Evolutionary conservation across 768 basidiomycete genomes (phyloP), one percentile per base, ranked within the genome.

Genomic region (Crepidotus variabilis): DNA sequence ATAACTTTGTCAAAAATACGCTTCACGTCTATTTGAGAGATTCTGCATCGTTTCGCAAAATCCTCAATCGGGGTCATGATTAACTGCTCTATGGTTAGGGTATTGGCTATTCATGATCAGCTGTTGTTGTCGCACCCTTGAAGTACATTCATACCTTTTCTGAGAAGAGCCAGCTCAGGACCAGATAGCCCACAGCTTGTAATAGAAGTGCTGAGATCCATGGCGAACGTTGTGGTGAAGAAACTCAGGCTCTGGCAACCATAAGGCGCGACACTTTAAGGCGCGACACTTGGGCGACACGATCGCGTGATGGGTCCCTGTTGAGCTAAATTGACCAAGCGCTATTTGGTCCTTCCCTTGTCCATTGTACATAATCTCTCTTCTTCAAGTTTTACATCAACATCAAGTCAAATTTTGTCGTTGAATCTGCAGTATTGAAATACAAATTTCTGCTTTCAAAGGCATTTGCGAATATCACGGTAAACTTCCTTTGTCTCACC

Each of bases 21-120:
- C 58, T 78, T 75, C 14, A 80, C 78, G 36, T 86, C 82, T 20
- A 72, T 61, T 4, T 73, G 74, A 10, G 82, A 69, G 14, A 83
- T 72, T 62, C 69, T 80, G 65, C 87, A 85, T 62, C 75, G 78
- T 51, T 77, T 79, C 1, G 84, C 79, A 39, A 88, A 66, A 36
- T 86, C 85, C 59, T 74, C 72, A 5, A 77, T 68, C 0, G 78
- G 65, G 6, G 69, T 70, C 39, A 87, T 63, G 16, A 89, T 60
- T 24, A 88, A 65, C 52, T 88, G 84, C 28, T 72, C 65, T 8
- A 78, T 53, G 28, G 75, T 76, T 50, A 61, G 67, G 57, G 86
- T 68, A 56, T 78, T 78, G 49, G 80, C 86, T 87, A 43, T 45
- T 28, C 32, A 47, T 24, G 53, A 56, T 13, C 43, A 50, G 28